These are phyloP conservation scores for Carex littledalei DNA, from an alignment of 176 grass and related monocot species.

Conservation along the genomic window DNA sequence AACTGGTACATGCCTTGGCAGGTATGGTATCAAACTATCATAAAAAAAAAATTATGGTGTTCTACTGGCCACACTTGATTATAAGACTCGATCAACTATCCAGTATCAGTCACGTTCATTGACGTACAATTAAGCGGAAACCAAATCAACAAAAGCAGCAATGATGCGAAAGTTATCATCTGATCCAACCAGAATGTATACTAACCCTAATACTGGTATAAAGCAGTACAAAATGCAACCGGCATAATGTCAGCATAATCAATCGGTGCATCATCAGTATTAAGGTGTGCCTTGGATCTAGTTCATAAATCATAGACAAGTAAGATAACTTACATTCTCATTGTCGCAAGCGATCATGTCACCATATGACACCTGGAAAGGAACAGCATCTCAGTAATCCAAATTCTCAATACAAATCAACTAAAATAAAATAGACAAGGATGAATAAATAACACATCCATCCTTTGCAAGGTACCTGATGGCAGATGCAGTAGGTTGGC, in stretches of 20 bases:
- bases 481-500: constrained; percentile 95
- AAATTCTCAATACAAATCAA: constrained; percentile 10
- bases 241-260: neutral
- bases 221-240: neutral
- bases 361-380: constrained; percentile 81
- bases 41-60: neutral
- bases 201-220: neutral
- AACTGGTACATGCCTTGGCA: neutral
- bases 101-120: neutral
- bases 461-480: constrained; percentile 58
- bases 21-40: neutral
- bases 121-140: neutral
- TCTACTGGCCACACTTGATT: neutral
- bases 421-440: neutral
- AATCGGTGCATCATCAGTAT: neutral
- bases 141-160: neutral
- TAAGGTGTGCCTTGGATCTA: neutral
- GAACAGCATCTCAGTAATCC: constrained; percentile 19
- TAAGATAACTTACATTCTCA: constrained; percentile 76
- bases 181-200: neutral
- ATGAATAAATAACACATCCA: neutral
- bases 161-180: neutral
- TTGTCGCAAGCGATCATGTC: constrained; percentile 99
- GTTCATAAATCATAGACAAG: neutral
- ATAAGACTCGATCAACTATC: neutral